phyloP scores from a whole-genome alignment of 768 basidiomycete species.

The Lepiota venenata region DNA sequence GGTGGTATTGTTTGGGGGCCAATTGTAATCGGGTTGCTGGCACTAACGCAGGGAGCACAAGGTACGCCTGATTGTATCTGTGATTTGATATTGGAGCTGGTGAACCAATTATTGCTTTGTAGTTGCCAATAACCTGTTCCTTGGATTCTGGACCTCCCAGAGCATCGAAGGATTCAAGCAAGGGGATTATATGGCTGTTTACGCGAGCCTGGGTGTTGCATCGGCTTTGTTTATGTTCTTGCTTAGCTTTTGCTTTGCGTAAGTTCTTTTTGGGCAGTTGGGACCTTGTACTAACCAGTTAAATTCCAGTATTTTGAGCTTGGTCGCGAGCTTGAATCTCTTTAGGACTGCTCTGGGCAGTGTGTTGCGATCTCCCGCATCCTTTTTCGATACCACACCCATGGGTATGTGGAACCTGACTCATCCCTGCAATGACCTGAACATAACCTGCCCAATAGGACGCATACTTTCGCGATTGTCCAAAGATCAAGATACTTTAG shows the following conservation, averaged over 20 bases:
- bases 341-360: conserved; percentile 53
- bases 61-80: conserved; percentile 26
- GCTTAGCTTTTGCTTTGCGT: conserved; percentile 49
- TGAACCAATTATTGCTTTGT: neutral
- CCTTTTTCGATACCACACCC: conserved; percentile 75
- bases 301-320: conserved; percentile 28
- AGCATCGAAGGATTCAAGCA: conserved; percentile 54
- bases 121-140: conserved; percentile 65
- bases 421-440: neutral
- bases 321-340: conserved; percentile 42
- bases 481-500: conserved; percentile 60
- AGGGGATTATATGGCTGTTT: conserved; percentile 66
- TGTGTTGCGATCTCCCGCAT: conserved; percentile 57
- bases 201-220: conserved; percentile 43
- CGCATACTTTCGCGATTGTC: conserved; percentile 55
- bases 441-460: conserved; percentile 30
- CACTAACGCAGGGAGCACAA: conserved; percentile 40
- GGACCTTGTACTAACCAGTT: neutral
- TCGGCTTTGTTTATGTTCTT: conserved; percentile 50
- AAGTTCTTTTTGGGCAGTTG: neutral
- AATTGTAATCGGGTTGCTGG: conserved; percentile 36
- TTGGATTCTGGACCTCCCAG: conserved; percentile 68
- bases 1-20: conserved; percentile 48
- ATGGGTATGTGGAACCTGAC: conserved; percentile 37
- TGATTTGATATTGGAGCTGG: too few species aligned